Base-by-base conservation (phyloP, 306 rosid genomes). In the Fragaria iinumae region DNA sequence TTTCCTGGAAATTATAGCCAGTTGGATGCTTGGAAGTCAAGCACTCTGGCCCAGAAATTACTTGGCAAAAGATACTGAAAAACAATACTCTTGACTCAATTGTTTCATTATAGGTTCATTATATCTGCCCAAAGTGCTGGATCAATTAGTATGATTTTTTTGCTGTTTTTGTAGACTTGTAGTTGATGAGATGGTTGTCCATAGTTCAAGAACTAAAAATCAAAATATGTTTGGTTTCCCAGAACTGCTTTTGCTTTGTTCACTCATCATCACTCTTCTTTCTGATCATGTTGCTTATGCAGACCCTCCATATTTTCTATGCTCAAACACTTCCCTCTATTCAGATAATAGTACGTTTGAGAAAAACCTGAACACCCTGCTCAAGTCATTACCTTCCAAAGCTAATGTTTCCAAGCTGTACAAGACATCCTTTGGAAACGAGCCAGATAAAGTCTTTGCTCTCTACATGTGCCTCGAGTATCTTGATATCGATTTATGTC, bases 401-500 rank as follows among this genome's bases (percentile, higher is more conserved):
- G 80, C 83, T 69, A 16, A 66, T 57, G 66, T 69, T 32, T 80
- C 80, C 32, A 75, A 74, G 34, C 4, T 74, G 38, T 47, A 56
- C 76, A 59, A 36, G 13, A 34, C 66, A 36, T 57, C 83, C 11
- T 16, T 20, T 1, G 83, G 83, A 68, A 75, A 47, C 52, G 64
- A 27, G 16, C 39, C 72, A 13, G 49, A 63, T 20, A 20, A 1
- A 69, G 62, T 70, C 36, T 76, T 49, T 27, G 84, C 68, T 45
- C 77, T 59, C 13, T 69, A 75, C 39, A 75, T 80, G 73, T 76
- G 84, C 80, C 53, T 73, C 23, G 45, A 67, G 64, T 74, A 80
- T 59, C 74, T 67, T 18, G 4, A 75, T 0, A 0, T 2, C 11
- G n/a, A 73, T 2, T 36, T n/a, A 6, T 74, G 83, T 25, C 65